phyloP scores from a whole-genome alignment of 148 eudicot genomes.

The Simmondsia chinensis region DNA sequence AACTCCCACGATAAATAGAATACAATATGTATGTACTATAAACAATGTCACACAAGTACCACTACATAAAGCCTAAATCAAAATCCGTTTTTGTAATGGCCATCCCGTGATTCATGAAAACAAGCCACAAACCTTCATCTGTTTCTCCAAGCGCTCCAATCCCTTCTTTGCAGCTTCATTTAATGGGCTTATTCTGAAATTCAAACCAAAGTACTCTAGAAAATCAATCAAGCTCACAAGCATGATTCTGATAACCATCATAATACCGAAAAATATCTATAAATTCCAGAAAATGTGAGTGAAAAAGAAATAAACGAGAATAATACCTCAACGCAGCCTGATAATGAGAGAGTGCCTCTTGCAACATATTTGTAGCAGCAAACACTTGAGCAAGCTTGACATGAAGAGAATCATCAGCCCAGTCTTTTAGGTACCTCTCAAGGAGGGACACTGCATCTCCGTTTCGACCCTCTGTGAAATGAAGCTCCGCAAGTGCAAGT shows the following conservation, averaged over 20 bases:
- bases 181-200: conserved; percentile 68
- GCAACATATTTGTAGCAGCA: conserved; percentile 91
- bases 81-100: too few relatives aligned
- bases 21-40: too few relatives aligned
- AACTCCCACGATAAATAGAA: too few relatives aligned
- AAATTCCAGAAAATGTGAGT: too few relatives aligned
- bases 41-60: too few relatives aligned
- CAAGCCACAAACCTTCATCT: conserved; percentile 85
- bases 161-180: conserved; percentile 92
- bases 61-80: too few relatives aligned
- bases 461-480: conserved; percentile 88
- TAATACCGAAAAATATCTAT: too few relatives aligned
- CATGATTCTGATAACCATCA: too few relatives aligned
- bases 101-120: too few relatives aligned
- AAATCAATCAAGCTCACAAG: too few relatives aligned
- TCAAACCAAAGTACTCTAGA: too few relatives aligned
- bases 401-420: conserved; percentile 97
- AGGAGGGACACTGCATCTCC: conserved; percentile 88
- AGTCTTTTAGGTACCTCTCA: conserved; percentile 88
- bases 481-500: conserved; percentile 93
- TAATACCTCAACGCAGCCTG: conserved; percentile 84
- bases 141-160: conserved; percentile 90
- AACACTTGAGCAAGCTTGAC: conserved; percentile 98
- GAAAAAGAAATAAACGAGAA: too few relatives aligned
- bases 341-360: conserved; percentile 85